Conservation (phyloP, 2,329 filamentous ascomycete species). For the Ceratocystis diversiconidia region DNA sequence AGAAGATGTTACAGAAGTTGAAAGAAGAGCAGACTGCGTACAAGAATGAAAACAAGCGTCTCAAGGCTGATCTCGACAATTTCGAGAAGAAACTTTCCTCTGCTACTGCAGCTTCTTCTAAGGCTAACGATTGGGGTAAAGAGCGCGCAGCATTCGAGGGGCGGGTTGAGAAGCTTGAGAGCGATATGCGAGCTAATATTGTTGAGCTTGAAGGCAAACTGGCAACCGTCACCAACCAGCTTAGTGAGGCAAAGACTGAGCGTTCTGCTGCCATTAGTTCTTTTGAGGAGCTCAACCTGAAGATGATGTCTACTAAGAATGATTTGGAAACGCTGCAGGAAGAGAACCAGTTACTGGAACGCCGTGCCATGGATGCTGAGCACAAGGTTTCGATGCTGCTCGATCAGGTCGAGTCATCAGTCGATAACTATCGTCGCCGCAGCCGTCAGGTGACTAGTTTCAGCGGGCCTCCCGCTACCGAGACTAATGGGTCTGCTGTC, state of each 20-base stretch:
- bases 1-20: slow-evolving; percentile 98
- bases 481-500: slow-evolving; percentile 29
- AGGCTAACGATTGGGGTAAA: slow-evolving; percentile 53
- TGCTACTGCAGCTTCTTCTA: slow-evolving; percentile 26
- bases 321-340: slow-evolving; percentile 71
- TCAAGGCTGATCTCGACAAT: slow-evolving; percentile 68
- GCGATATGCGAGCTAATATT: slow-evolving; percentile 52
- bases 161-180: slow-evolving; percentile 55
- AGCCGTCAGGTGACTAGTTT: slow-evolving; percentile 41
- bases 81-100: slow-evolving; percentile 41
- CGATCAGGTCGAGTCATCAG: slow-evolving; percentile 85
- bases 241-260: slow-evolving; percentile 50
- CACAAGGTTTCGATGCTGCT: slow-evolving; percentile 83
- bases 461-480: slow-evolving; percentile 14
- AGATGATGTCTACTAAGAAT: slow-evolving; percentile 44
- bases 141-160: slow-evolving; percentile 55
- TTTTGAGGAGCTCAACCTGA: slow-evolving; percentile 38
- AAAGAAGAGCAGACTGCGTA: slow-evolving; percentile 92
- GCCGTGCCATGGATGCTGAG: slow-evolving; percentile 77
- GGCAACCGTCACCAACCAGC: slow-evolving; percentile 50
- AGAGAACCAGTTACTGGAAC: slow-evolving; percentile 70
- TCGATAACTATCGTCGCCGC: slow-evolving; percentile 83
- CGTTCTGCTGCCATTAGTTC: slow-evolving; percentile 50
- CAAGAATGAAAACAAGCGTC: slow-evolving; percentile 68
- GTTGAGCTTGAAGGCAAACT: slow-evolving; percentile 59